Conservation (phyloP, 495 filamentous ascomycete species). For the Friedmanniomyces endolithicus region DNA sequence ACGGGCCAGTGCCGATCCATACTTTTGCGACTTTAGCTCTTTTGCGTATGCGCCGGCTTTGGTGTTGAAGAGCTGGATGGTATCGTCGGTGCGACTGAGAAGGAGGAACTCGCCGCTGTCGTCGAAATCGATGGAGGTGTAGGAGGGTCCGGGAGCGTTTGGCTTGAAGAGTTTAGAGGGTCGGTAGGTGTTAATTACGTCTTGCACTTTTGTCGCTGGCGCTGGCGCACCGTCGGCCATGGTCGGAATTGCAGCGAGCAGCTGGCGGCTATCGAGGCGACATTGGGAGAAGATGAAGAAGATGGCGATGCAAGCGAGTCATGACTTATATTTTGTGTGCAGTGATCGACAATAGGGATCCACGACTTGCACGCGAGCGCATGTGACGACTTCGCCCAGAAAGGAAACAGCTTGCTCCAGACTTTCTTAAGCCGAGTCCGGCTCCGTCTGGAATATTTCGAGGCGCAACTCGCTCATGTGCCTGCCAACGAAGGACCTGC, state of each 20-base stretch:
- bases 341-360: no score
- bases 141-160: constrained; percentile 32
- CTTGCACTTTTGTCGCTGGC: constrained; percentile 26
- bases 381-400: neutral
- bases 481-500: no score
- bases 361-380: neutral
- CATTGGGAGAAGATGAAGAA: no score
- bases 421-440: no score
- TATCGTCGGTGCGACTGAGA: constrained; percentile 78
- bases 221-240: constrained; percentile 2
- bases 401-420: no score
- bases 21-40: constrained; percentile 78
- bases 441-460: no score
- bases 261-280: neutral
- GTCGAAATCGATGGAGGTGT: constrained; percentile 85
- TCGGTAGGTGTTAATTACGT: constrained; percentile 28
- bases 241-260: neutral
- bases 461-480: no score
- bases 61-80: constrained; percentile 86
- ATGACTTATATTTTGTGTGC: no score
- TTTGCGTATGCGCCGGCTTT: constrained; percentile 80
- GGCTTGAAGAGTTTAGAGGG: constrained; percentile 29
- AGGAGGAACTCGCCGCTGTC: constrained; percentile 83
- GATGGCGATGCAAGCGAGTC: no score
- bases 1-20: constrained; percentile 81